Evolutionary conservation across 2,329 filamentous ascomycete genomes (phyloP).

Genomic region (Botryotinia globosa): DNA sequence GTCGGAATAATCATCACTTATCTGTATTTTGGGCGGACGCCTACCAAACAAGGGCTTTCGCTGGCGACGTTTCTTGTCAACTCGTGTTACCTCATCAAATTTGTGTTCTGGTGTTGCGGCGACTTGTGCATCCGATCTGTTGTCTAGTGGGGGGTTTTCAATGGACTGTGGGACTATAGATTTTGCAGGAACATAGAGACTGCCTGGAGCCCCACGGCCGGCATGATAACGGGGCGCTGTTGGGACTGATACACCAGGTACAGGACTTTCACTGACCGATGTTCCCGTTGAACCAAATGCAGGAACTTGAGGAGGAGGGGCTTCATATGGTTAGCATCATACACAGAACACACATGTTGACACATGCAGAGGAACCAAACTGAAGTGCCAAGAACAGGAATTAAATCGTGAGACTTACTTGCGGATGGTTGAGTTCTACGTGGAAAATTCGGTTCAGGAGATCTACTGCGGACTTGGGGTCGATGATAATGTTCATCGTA

Average conservation of each 20-base stretch:
- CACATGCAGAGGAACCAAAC: background rate
- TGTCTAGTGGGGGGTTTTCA: background rate
- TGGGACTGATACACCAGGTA: conserved; percentile 33
- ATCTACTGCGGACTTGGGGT: conserved; percentile 34
- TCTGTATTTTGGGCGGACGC: conserved; percentile 23
- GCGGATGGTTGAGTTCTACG: conserved; percentile 46
- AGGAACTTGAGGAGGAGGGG: conserved; percentile 52
- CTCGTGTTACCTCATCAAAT: background rate
- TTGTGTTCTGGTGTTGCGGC: conserved; percentile 1
- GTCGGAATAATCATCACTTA: conserved; percentile 26
- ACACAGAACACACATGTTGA: background rate
- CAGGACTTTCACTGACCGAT: conserved; percentile 22
- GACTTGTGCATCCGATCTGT: background rate
- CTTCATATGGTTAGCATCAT: conserved; percentile 5
- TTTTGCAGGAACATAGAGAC: conserved; percentile 1
- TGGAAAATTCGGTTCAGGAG: conserved; percentile 34
- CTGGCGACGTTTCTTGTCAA: conserved; percentile 15
- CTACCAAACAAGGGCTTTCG: conserved; percentile 28
- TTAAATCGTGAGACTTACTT: conserved; percentile 27
- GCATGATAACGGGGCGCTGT: conserved; percentile 31
- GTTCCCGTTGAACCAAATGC: conserved; percentile 47
- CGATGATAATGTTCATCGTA: conserved; percentile 57
- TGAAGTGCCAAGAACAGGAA: background rate
- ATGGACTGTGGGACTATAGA: background rate
- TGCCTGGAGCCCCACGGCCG: conserved; percentile 2